These are phyloP conservation scores for Lyophyllum shimeji DNA, from an alignment of 768 basidiomycete genomes.

Conservation along the genomic window DNA sequence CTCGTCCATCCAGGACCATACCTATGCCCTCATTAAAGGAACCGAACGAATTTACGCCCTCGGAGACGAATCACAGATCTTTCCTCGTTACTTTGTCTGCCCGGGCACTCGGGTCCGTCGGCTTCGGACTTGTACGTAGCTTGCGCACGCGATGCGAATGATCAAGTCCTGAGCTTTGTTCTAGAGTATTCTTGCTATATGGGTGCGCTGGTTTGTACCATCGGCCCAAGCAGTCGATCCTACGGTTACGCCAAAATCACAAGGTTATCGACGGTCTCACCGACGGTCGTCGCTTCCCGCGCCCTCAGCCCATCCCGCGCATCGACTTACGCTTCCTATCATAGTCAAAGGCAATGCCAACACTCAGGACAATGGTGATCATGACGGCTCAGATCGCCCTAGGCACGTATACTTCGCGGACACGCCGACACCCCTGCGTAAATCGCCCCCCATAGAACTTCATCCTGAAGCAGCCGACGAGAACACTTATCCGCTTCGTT, in stretches of 20 bases:
- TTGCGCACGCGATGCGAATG: not conserved
- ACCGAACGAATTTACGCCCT: conserved; percentile 1
- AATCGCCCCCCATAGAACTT: not conserved
- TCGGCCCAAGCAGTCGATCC: conserved; percentile 5
- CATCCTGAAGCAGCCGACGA: not conserved
- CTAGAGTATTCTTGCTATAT: conserved; percentile 45
- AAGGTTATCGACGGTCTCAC: conserved; percentile 3
- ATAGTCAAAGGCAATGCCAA: not conserved
- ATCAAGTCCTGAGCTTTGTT: conserved; percentile 4
- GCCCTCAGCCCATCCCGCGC: conserved; percentile 9
- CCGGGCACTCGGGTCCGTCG: conserved; percentile 24
- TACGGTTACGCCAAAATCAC: not conserved
- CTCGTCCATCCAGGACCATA: not conserved
- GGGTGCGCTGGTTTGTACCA: conserved; percentile 40
- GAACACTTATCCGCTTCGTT: not conserved
- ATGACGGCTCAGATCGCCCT: not conserved
- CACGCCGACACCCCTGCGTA: not conserved
- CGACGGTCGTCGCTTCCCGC: conserved; percentile 9
- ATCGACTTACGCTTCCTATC: not conserved
- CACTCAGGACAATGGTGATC: not conserved
- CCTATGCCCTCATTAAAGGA: conserved; percentile 8
- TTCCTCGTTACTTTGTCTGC: conserved; percentile 22
- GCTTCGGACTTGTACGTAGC: conserved; percentile 38
- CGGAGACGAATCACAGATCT: conserved; percentile 12
- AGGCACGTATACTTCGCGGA: conserved; percentile 17